Evolutionary conservation across 257 asterid genomes (phyloP), one percentile per base, ranked within the genome.

Genomic region (Nicotiana tabacum): DNA sequence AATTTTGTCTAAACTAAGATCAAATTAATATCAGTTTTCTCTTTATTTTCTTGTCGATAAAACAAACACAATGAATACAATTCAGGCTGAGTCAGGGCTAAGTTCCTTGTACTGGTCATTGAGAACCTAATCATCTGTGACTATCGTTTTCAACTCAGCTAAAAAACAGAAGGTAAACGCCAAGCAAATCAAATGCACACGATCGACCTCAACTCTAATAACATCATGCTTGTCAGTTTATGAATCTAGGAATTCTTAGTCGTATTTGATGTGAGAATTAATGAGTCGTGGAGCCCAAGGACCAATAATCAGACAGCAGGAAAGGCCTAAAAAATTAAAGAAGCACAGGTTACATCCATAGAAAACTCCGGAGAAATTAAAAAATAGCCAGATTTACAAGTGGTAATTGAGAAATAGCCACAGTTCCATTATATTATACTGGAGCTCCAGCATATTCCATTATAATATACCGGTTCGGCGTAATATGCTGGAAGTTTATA

Each of bases 161-260:
- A 39, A 5, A 24, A 67, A 9, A 33, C 53, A 35, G 1, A 8
- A 67, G 29, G 29, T 35, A 69, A 39, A 9, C 16, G 33, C 77
- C 77, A 69, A 69, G 56, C 77, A 69, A 69, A 37, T 37, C 53
- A n/a, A 69, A 37, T 18, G 56, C 56, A 69, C 77, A 69, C 77
- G 32, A 37, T 69, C 77, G 32, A 37, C 37, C 77, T 37, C 77
- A 18, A 53, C 3, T 53, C 4, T 5, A 53, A 13, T 43, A 53
- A 53, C 5, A 53, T 53, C 57, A 53, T 51, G 57, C 57, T 13
- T 51, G 57, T 51, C 57, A 51, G 48, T 39, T 39, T 39, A 39
- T 6, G 46, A 39, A 9, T 68, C 5, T 18, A 17, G 17, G 12
- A 68, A 67, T 4, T 35, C 29, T 24, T 16, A 33, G 29, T 35